Percentiles rank a stretch among this genome's conserved stretches.
Evolutionary conservation across 805 yeast genomes (phyloP).

Genomic region (Ascoidea asiatica): DNA sequence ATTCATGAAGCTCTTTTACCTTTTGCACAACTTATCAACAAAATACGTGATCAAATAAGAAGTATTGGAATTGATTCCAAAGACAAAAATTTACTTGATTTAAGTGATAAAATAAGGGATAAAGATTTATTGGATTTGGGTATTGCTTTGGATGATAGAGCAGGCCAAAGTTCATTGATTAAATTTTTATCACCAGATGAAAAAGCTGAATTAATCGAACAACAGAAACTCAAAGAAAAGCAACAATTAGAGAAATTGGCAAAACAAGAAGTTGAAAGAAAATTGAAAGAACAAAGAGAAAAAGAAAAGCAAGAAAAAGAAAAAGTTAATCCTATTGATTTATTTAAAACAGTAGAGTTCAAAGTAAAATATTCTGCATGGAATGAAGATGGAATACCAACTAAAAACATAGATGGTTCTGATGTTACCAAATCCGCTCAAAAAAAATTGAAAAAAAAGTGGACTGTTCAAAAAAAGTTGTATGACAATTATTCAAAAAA

Average conservation of each 20-base stretch:
- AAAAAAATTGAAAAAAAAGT: constrained; percentile 71
- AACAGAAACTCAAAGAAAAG: constrained; percentile 45
- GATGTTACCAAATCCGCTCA: constrained; percentile 74
- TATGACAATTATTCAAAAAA: constrained; percentile 42
- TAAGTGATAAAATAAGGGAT: constrained; percentile 65
- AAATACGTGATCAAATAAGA: constrained; percentile 76
- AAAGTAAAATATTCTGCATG: constrained; percentile 42
- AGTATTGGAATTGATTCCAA: constrained; percentile 49
- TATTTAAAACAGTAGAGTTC: constrained; percentile 47
- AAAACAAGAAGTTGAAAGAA: constrained; percentile 43
- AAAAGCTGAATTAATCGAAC: constrained; percentile 44
- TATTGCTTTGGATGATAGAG: constrained; percentile 80
- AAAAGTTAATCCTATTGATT: constrained; percentile 50
- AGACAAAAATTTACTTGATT: constrained; percentile 42
- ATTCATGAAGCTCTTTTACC: constrained; percentile 68
- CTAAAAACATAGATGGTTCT: constrained; percentile 61
- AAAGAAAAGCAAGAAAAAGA: constrained; percentile 53
- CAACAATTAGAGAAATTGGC: constrained; percentile 41
- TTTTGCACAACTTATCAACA: constrained; percentile 61
- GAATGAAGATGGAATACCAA: constrained; percentile 81
- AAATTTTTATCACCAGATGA: constrained; percentile 68
- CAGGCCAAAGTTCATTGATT: constrained; percentile 58
- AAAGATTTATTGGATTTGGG: constrained; percentile 61
- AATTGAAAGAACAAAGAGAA: constrained; percentile 47
- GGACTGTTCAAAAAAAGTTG: constrained; percentile 71